Evolutionary conservation across 2,329 filamentous ascomycete genomes (phyloP).

Genomic region (Magnaporthales sp.): DNA sequence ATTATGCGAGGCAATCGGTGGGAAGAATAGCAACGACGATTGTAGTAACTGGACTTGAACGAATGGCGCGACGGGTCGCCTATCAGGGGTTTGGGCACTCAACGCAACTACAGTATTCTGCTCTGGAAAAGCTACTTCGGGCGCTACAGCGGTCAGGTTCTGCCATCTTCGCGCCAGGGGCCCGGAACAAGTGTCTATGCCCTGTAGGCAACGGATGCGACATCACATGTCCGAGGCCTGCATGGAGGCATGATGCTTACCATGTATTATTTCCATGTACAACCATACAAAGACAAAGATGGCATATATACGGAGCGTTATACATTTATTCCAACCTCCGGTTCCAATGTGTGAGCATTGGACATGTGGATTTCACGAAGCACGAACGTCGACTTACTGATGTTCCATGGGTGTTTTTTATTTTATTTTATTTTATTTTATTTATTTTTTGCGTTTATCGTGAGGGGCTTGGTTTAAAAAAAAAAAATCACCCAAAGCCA

Average conservation of each 20-base stretch:
- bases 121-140: neutral
- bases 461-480: neutral
- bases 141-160: neutral
- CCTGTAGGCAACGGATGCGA: neutral
- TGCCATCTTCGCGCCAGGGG: neutral
- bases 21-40: neutral
- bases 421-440: no score
- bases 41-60: neutral
- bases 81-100: neutral
- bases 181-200: neutral
- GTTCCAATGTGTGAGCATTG: neutral
- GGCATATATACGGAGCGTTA: neutral
- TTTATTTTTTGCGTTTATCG: neutral
- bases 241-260: neutral
- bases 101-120: neutral
- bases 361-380: neutral
- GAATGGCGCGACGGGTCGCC: neutral
- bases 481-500: neutral
- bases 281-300: neutral
- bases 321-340: neutral
- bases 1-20: neutral
- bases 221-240: neutral
- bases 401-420: no score
- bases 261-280: slow-evolving; percentile 5
- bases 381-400: neutral